phyloP scores from a whole-genome alignment of 2,329 filamentous ascomycete species.

The Cadophora luteo-olivacea region DNA sequence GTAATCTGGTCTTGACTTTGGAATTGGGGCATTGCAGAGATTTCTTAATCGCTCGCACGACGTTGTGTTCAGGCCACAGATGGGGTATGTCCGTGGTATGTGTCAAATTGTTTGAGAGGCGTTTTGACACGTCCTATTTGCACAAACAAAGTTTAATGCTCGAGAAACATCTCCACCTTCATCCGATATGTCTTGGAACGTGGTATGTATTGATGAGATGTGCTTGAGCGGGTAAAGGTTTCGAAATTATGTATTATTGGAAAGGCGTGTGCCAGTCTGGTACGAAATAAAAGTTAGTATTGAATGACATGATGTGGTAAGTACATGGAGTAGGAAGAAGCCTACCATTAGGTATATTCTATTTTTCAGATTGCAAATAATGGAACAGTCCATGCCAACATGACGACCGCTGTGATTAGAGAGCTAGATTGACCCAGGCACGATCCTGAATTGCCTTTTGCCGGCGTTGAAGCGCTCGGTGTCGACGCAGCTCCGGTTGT shows the following conservation, averaged over 20 bases:
- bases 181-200: background rate
- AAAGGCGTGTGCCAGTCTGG: constrained; percentile 1
- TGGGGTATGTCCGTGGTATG: background rate
- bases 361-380: constrained; percentile 12
- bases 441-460: background rate
- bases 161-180: background rate
- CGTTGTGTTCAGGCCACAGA: background rate
- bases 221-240: background rate
- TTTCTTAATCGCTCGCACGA: background rate
- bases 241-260: constrained; percentile 10
- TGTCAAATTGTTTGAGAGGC: background rate
- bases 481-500: background rate
- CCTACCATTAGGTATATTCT: constrained; percentile 5
- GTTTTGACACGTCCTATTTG: background rate
- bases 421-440: background rate
- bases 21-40: background rate
- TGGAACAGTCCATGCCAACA: constrained; percentile 4
- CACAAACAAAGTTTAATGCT: background rate
- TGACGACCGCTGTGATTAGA: background rate
- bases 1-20: background rate
- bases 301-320: background rate
- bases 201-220: background rate
- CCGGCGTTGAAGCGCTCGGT: constrained; percentile 3
- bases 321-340: constrained; percentile 3
- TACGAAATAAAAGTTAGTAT: constrained; percentile 6